Conservation (phyloP, 306 rosid species). For the Casuarina equisetifolia region DNA sequence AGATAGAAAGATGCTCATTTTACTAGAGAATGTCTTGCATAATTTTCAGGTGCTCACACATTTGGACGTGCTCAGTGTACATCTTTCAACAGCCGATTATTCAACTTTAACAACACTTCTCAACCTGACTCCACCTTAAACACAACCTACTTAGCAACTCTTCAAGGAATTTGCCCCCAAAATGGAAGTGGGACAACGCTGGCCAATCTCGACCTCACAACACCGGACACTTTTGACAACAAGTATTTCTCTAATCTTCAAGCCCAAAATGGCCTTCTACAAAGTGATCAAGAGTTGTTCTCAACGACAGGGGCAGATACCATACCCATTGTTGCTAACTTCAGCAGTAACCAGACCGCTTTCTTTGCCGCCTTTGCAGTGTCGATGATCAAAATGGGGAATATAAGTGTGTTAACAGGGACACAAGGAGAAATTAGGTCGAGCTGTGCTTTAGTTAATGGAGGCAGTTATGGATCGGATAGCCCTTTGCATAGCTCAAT, state of each 20-base stretch:
- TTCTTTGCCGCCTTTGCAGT: slow-evolving; percentile 23
- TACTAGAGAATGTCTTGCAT: too few relatives aligned
- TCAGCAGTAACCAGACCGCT: too few relatives aligned
- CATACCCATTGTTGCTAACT: background rate
- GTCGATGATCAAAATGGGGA: slow-evolving; percentile 32
- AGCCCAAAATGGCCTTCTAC: background rate
- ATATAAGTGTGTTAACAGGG: slow-evolving; percentile 16
- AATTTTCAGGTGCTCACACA: slow-evolving; percentile 30
- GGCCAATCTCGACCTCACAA: slow-evolving; percentile 9
- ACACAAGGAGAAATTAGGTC: slow-evolving; percentile 27
- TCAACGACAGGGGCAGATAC: slow-evolving; percentile 20
- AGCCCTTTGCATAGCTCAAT: background rate
- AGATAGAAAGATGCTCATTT: background rate
- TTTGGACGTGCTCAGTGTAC: slow-evolving; percentile 21
- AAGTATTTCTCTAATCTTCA: slow-evolving; percentile 25
- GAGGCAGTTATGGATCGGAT: background rate
- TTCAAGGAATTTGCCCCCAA: slow-evolving; percentile 16
- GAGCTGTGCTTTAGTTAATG: slow-evolving; percentile 18
- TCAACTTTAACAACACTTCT: background rate
- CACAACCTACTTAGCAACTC: slow-evolving; percentile 13
- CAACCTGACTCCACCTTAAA: slow-evolving; percentile 13
- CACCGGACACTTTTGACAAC: slow-evolving; percentile 14
- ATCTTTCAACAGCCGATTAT: background rate
- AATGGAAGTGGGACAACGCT: background rate
- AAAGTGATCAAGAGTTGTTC: slow-evolving; percentile 27